A percentile compares a stretch with the other conserved stretches of the same genome.
Evolutionary conservation across 2,329 filamentous ascomycete species (phyloP).

Genomic region (Penicillium sp.): DNA sequence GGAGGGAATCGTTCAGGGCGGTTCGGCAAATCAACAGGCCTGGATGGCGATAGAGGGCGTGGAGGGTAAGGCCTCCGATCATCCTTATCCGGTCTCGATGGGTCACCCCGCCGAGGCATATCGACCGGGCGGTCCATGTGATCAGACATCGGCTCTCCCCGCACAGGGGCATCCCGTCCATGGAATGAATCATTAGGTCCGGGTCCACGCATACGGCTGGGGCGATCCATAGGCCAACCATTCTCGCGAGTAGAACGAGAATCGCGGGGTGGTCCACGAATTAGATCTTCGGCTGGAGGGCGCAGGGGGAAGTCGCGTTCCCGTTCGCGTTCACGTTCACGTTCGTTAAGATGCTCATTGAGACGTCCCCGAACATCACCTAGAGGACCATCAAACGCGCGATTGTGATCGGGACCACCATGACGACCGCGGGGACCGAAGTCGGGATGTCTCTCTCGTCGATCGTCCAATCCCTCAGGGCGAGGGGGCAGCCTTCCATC

Average conservation of each 20-base stretch:
- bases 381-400: conserved; percentile 37
- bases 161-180: conserved; percentile 31
- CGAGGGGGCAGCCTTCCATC: conserved; percentile 42
- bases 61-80: conserved; percentile 32
- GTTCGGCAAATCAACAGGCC: conserved; percentile 30
- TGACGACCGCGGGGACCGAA: conserved; percentile 38
- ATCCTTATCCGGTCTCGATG: conserved; percentile 31
- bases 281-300: conserved; percentile 40
- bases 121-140: conserved; percentile 31
- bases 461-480: conserved; percentile 40
- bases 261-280: conserved; percentile 39
- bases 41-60: conserved; percentile 29
- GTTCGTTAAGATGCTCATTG: conserved; percentile 36
- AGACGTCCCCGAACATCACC: conserved; percentile 32
- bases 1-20: conserved; percentile 38
- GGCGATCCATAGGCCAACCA: conserved; percentile 39
- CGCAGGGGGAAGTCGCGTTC: conserved; percentile 39
- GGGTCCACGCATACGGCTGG: conserved; percentile 33
- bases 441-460: conserved; percentile 41
- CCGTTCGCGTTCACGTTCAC: conserved; percentile 36
- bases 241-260: conserved; percentile 34
- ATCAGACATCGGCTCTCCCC: conserved; percentile 37
- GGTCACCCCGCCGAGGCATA: conserved; percentile 32
- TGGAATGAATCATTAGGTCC: conserved; percentile 31
- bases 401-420: conserved; percentile 38